A percentile compares a stretch with the other conserved stretches of the same genome.
These are phyloP conservation scores for Monosporascus sp. DNA, from an alignment of 2,329 filamentous ascomycete species.

Conservation along the genomic window DNA sequence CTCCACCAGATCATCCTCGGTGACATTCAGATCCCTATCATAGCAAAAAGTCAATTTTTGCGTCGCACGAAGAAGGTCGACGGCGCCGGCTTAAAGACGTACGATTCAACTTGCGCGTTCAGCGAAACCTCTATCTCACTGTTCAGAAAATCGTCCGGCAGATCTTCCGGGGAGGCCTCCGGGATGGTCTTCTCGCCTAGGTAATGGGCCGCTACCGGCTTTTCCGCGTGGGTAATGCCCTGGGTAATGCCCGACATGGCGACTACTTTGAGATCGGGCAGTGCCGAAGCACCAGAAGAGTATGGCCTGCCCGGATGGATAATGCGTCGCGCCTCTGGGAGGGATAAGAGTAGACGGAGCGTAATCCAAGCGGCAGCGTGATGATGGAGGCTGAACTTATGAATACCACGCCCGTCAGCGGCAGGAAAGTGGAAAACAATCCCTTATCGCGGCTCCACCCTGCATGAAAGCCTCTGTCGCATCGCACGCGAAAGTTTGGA, in stretches of 20 bases:
- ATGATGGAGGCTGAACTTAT: not conserved
- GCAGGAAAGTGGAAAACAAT: not conserved
- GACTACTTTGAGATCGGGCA: not conserved
- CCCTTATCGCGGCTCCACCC: not conserved
- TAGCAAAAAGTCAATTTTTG: not conserved
- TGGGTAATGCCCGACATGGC: not conserved
- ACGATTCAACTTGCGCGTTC: not conserved
- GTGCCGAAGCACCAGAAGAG: not conserved
- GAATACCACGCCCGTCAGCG: not conserved
- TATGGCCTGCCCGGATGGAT: not conserved
- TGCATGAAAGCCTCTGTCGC: not conserved
- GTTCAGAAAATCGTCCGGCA: not conserved
- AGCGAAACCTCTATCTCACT: not conserved
- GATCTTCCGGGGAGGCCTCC: not conserved
- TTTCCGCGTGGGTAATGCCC: not conserved
- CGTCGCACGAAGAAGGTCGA: slow-evolving; percentile 14
- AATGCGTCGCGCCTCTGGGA: not conserved
- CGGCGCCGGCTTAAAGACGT: slow-evolving; percentile 25
- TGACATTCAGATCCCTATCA: slow-evolving; percentile 19
- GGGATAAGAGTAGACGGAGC: not conserved
- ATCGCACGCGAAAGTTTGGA: not conserved
- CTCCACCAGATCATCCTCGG: slow-evolving; percentile 18
- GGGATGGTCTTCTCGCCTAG: not conserved
- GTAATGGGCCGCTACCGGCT: not conserved
- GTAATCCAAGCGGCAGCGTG: not conserved